These are phyloP conservation scores for Leccinum subgranulosum DNA, from an alignment of 768 basidiomycete genomes.

Conservation along the genomic window DNA sequence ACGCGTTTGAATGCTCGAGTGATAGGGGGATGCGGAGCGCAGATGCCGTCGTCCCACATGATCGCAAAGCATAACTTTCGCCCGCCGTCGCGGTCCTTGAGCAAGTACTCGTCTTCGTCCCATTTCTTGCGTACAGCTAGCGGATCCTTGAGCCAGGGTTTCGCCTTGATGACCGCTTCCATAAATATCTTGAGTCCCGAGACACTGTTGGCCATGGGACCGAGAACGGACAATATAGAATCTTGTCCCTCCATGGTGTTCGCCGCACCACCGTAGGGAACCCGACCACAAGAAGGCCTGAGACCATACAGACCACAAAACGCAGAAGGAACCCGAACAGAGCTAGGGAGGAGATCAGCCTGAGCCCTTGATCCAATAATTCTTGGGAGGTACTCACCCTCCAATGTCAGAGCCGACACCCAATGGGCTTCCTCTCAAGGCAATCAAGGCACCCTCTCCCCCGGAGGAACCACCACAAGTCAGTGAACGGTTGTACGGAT, in stretches of 20 bases:
- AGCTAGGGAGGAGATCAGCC: conserved; percentile 37
- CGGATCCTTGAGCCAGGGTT: conserved; percentile 71
- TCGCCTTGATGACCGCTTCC: conserved; percentile 53
- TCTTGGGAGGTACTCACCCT: conserved; percentile 44
- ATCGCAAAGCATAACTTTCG: conserved; percentile 54
- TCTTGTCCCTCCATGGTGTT: conserved; percentile 73
- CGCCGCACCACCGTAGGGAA: conserved; percentile 64
- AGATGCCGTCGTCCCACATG: conserved; percentile 61
- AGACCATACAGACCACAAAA: conserved; percentile 72
- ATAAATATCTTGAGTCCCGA: conserved; percentile 64
- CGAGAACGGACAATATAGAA: conserved; percentile 66
- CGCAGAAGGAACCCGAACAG: conserved; percentile 65
- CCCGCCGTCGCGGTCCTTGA: conserved; percentile 55
- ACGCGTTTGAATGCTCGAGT: conserved; percentile 53
- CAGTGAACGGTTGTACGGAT: conserved; percentile 69
- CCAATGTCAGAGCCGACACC: conserved; percentile 83
- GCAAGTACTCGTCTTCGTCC: conserved; percentile 55
- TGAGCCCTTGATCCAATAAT: background rate
- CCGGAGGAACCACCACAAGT: conserved; percentile 82
- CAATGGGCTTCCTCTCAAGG: conserved; percentile 39
- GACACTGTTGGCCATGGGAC: conserved; percentile 62
- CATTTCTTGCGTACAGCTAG: conserved; percentile 54
- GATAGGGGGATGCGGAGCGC: conserved; percentile 64
- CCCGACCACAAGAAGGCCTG: conserved; percentile 62
- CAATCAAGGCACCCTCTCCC: conserved; percentile 79